Conservation (phyloP, 768 basidiomycete species). For the Agrocybe pediades region DNA sequence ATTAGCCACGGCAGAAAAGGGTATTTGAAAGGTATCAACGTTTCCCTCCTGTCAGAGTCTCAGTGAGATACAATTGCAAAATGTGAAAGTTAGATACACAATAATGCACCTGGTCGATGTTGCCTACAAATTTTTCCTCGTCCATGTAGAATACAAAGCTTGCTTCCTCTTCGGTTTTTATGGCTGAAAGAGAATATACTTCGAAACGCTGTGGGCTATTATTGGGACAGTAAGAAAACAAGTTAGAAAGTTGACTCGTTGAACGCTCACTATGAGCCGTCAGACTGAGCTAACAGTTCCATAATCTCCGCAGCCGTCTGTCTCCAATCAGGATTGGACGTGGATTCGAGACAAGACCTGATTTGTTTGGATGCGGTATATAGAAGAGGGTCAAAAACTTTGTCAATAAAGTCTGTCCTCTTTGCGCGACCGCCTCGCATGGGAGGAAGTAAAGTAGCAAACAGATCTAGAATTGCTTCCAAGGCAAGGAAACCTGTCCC, state of each 20-base stretch:
- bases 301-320: constrained; percentile 48
- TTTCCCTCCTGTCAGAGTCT: constrained; percentile 40
- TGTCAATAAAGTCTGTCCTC: constrained; percentile 49
- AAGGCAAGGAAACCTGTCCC: constrained; percentile 60
- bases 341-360: constrained; percentile 39
- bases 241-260: not conserved
- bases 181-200: constrained; percentile 38
- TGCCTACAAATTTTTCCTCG: constrained; percentile 49
- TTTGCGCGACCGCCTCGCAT: constrained; percentile 33
- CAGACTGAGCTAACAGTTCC: constrained; percentile 44
- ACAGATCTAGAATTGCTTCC: constrained; percentile 57
- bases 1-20: constrained; percentile 34
- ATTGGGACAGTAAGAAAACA: not conserved
- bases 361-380: constrained; percentile 41
- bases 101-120: constrained; percentile 40
- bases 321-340: constrained; percentile 53
- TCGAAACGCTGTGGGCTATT: constrained; percentile 64
- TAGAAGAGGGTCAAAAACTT: constrained; percentile 46
- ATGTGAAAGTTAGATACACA: not conserved
- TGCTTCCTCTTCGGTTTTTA: constrained; percentile 29
- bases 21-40: constrained; percentile 52
- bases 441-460: constrained; percentile 57
- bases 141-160: constrained; percentile 56
- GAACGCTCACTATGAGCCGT: constrained; percentile 54
- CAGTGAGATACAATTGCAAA: not conserved